Conservation (phyloP, 208 protist species). For the Porcisia hertigi region DNA sequence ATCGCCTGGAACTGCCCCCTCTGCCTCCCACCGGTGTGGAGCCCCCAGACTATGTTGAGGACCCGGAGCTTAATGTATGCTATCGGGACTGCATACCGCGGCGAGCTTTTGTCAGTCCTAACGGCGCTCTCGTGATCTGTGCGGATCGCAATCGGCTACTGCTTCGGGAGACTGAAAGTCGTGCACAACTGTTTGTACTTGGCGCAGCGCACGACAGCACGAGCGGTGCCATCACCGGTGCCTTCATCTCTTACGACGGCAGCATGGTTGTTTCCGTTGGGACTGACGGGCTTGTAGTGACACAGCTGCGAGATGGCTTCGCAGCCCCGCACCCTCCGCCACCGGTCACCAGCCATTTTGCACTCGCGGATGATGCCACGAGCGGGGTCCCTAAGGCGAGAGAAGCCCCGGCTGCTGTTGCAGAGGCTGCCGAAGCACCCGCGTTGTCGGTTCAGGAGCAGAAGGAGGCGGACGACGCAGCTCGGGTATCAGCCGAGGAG, state of each 20-base stretch:
- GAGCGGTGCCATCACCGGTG: constrained; percentile 51
- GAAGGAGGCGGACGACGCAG: constrained; percentile 92
- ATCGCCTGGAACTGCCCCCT: constrained; percentile 56
- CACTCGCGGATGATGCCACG: not conserved
- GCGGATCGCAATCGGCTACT: constrained; percentile 35
- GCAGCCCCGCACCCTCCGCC: constrained; percentile 7
- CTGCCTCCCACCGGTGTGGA: constrained; percentile 87
- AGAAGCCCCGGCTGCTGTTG: not conserved
- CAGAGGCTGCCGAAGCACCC: constrained; percentile 12
- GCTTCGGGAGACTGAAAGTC: constrained; percentile 11
- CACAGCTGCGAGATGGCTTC: constrained; percentile 56
- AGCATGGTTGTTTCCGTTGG: constrained; percentile 84
- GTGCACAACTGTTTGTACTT: constrained; percentile 31
- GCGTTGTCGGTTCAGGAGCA: constrained; percentile 90
- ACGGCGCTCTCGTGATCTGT: constrained; percentile 50
- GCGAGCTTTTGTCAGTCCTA: constrained; percentile 38
- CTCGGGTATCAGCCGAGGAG: constrained; percentile 50
- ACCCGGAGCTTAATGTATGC: constrained; percentile 85
- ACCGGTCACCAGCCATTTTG: not conserved
- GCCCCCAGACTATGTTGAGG: constrained; percentile 86
- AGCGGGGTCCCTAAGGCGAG: not conserved
- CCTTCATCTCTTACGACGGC: constrained; percentile 84
- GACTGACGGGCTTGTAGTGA: constrained; percentile 90
- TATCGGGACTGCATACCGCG: constrained; percentile 62
- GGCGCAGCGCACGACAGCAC: constrained; percentile 84